Percentiles rank a stretch among this genome's conserved stretches.
phyloP scores from a whole-genome alignment of 306 rosid species.

The Inga leiocalycina region DNA sequence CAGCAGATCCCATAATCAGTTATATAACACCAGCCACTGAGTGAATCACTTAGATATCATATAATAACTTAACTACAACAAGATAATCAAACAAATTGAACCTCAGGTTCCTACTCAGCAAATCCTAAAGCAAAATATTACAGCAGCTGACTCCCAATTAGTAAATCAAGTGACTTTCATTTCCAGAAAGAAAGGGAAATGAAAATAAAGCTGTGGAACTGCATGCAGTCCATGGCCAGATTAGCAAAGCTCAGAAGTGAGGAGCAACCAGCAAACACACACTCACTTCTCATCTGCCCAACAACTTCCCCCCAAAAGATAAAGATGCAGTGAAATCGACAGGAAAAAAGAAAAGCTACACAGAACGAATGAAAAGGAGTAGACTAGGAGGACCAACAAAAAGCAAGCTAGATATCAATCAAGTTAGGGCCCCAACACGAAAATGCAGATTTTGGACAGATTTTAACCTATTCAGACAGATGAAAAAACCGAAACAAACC shows the following conservation, averaged over 20 bases:
- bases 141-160: slow-evolving; percentile 29
- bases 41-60: not conserved
- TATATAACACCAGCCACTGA: slow-evolving; percentile 23
- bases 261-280: slow-evolving; percentile 11
- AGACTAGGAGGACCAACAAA: slow-evolving; percentile 1
- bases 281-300: slow-evolving; percentile 8
- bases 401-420: slow-evolving; percentile 35
- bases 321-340: slow-evolving; percentile 4
- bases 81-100: slow-evolving; percentile 24
- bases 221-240: slow-evolving; percentile 52
- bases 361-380: slow-evolving; percentile 5
- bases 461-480: slow-evolving; percentile 4
- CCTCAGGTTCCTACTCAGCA: slow-evolving; percentile 6
- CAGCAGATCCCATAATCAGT: slow-evolving; percentile 33
- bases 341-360: not conserved
- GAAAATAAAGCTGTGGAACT: slow-evolving; percentile 11
- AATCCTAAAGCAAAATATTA: slow-evolving; percentile 27
- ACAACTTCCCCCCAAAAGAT: not conserved
- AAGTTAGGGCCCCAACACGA: slow-evolving; percentile 20
- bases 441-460: slow-evolving; percentile 36
- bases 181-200: slow-evolving; percentile 19
- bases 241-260: slow-evolving; percentile 26
- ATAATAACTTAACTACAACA: slow-evolving; percentile 2
- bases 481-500: slow-evolving; percentile 25
- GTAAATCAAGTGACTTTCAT: slow-evolving; percentile 20